These are phyloP conservation scores for Stereum hirsutum DNA, from an alignment of 1,284 basidiomycete genomes.

Conservation along the genomic window DNA sequence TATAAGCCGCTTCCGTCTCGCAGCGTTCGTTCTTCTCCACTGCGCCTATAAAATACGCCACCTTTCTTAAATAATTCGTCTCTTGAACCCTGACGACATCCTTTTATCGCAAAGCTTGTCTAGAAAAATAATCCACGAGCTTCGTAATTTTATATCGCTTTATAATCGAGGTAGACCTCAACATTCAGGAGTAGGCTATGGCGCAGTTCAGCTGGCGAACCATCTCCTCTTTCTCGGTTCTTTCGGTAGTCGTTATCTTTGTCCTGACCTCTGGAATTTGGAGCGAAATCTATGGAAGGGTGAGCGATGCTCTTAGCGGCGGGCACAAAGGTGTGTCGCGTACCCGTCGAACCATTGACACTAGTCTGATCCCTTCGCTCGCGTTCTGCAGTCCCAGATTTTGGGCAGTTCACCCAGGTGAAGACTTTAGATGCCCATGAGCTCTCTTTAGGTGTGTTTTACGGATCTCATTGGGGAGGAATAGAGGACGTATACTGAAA, in stretches of 20 bases:
- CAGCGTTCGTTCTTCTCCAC: too few relatives aligned
- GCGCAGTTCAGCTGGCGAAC: too few relatives aligned
- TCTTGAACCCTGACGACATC: too few relatives aligned
- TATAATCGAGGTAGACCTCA: too few relatives aligned
- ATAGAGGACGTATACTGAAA: neutral
- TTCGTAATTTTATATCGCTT: too few relatives aligned
- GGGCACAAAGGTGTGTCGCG: neutral
- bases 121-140: too few relatives aligned
- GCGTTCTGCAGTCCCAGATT: conserved; percentile 33
- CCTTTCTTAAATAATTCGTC: too few relatives aligned
- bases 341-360: neutral
- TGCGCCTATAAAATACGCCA: too few relatives aligned
- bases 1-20: too few relatives aligned
- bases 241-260: conserved; percentile 31
- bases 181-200: too few relatives aligned
- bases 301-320: conserved; percentile 8
- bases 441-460: conserved; percentile 43
- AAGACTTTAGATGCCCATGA: conserved; percentile 33
- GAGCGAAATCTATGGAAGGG: conserved; percentile 9
- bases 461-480: neutral
- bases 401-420: conserved; percentile 36
- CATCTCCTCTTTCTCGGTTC: conserved; percentile 19
- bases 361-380: neutral
- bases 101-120: too few relatives aligned
- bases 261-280: conserved; percentile 24